A percentile compares a stretch with the other conserved stretches of the same genome.
Evolutionary conservation across 805 yeast genomes (phyloP).

Genomic region (Yarrowia sp.): DNA sequence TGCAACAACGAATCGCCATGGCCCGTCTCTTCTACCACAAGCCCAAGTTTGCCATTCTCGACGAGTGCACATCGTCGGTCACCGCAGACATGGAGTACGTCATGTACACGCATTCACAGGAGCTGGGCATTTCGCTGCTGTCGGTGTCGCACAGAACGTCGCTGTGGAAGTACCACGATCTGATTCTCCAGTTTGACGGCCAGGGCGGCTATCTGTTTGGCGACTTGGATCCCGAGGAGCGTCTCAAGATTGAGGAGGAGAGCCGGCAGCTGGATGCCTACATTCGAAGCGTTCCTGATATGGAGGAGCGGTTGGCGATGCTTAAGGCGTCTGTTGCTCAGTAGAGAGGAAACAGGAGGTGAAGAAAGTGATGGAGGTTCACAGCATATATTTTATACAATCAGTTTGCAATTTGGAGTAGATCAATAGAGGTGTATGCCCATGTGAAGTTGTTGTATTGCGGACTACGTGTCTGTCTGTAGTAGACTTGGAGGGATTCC

Average conservation of each 20-base stretch:
- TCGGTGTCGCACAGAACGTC: conserved; percentile 94
- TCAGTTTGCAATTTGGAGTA: not conserved
- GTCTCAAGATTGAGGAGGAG: conserved; percentile 80
- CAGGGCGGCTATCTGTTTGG: conserved; percentile 70
- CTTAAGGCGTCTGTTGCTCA: conserved; percentile 49
- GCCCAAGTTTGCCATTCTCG: conserved; percentile 93
- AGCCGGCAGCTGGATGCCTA: conserved; percentile 70
- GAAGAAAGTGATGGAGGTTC: conserved; percentile 18
- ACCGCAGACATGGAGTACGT: conserved; percentile 88
- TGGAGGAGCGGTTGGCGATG: conserved; percentile 70
- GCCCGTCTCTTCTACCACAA: conserved; percentile 89
- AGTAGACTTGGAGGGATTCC: too few species aligned
- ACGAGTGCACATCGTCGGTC: conserved; percentile 95
- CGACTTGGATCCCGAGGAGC: conserved; percentile 71
- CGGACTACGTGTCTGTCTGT: too few species aligned
- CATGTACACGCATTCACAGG: conserved; percentile 84
- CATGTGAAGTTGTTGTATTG: too few species aligned
- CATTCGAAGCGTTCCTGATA: conserved; percentile 71
- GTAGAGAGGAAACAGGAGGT: not conserved
- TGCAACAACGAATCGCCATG: conserved; percentile 92
- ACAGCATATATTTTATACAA: conserved; percentile 36
- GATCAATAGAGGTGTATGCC: too few species aligned
- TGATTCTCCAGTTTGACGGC: conserved; percentile 85
- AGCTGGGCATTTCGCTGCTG: conserved; percentile 76
- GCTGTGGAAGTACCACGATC: conserved; percentile 88